Percentiles rank a stretch among this genome's conserved stretches.
These are phyloP conservation scores for Cystobasidium slooffiae DNA, from an alignment of 1,284 basidiomycete genomes.

Conservation along the genomic window DNA sequence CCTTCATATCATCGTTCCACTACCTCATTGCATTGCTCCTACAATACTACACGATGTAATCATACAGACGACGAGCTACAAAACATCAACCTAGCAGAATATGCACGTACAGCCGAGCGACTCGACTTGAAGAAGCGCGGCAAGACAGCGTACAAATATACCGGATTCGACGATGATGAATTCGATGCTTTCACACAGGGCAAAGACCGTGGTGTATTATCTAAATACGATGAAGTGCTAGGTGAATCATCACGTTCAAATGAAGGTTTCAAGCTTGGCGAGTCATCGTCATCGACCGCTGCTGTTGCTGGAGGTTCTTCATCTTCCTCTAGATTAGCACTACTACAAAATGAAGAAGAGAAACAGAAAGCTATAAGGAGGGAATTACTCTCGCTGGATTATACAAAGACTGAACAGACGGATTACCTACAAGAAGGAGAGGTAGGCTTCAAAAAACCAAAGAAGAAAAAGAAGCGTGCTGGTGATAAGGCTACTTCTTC, in stretches of 20 bases:
- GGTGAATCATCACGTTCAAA: conserved; percentile 60
- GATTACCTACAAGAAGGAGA: conserved; percentile 93
- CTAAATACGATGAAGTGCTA: conserved; percentile 92
- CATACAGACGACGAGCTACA: conserved; percentile 90
- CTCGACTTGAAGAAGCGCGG: conserved; percentile 86
- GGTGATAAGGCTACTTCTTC: conserved; percentile 61
- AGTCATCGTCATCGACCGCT: conserved; percentile 48
- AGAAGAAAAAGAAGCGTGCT: conserved; percentile 93
- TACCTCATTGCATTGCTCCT: not conserved
- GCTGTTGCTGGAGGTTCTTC: conserved; percentile 47
- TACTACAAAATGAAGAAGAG: conserved; percentile 56
- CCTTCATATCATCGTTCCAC: not conserved
- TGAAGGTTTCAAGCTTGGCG: conserved; percentile 50
- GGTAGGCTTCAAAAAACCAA: conserved; percentile 89
- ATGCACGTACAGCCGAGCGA: conserved; percentile 75
- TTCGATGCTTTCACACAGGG: conserved; percentile 70
- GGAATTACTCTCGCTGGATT: conserved; percentile 83
- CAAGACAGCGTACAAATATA: conserved; percentile 68
- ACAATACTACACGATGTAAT: not conserved
- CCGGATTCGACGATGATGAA: conserved; percentile 89
- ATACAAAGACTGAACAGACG: conserved; percentile 74
- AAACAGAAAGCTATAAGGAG: conserved; percentile 68
- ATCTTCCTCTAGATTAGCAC: conserved; percentile 60
- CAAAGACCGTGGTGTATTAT: conserved; percentile 80
- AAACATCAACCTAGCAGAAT: conserved; percentile 88